Percentiles rank a stretch among this genome's conserved stretches.
Evolutionary conservation across 2,329 filamentous ascomycete genomes (phyloP).

Genomic region (Penicillium sp.): DNA sequence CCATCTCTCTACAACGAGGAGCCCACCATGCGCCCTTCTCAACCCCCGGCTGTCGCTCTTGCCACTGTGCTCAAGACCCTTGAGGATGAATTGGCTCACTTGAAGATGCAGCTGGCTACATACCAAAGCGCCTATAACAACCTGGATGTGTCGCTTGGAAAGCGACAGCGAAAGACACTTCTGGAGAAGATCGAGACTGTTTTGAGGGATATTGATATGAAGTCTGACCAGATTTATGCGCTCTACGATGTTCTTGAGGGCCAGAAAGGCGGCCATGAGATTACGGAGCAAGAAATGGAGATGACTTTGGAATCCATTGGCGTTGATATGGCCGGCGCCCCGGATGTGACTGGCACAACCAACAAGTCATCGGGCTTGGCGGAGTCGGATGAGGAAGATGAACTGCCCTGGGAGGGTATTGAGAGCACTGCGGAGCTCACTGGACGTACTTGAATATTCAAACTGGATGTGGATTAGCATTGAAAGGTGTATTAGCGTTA

Average conservation of each 20-base stretch:
- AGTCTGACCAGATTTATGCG: conserved; percentile 77
- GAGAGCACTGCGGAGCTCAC: conserved; percentile 45
- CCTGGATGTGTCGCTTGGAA: conserved; percentile 67
- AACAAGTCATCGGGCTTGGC: conserved; percentile 27
- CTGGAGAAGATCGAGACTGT: conserved; percentile 63
- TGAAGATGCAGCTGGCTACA: conserved; percentile 68
- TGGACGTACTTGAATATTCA: conserved; percentile 17
- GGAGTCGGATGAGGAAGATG: conserved; percentile 38
- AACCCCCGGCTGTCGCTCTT: conserved; percentile 70
- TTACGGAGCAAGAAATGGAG: conserved; percentile 64
- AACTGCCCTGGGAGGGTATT: conserved; percentile 46
- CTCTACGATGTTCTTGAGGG: conserved; percentile 83
- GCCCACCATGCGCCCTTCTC: conserved; percentile 62
- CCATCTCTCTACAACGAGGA: conserved; percentile 53
- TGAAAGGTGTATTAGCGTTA: conserved; percentile 3
- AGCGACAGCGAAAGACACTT: conserved; percentile 63
- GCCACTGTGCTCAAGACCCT: conserved; percentile 81
- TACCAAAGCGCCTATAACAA: conserved; percentile 64
- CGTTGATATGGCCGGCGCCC: conserved; percentile 28
- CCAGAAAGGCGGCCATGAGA: conserved; percentile 67
- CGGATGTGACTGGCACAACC: conserved; percentile 31
- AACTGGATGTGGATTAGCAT: not conserved
- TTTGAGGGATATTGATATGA: conserved; percentile 66
- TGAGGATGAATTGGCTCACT: conserved; percentile 75
- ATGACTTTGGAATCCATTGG: conserved; percentile 58